These are phyloP conservation scores for Trypanosoma scelopori DNA, from an alignment of 208 protist species.

Conservation along the genomic window DNA sequence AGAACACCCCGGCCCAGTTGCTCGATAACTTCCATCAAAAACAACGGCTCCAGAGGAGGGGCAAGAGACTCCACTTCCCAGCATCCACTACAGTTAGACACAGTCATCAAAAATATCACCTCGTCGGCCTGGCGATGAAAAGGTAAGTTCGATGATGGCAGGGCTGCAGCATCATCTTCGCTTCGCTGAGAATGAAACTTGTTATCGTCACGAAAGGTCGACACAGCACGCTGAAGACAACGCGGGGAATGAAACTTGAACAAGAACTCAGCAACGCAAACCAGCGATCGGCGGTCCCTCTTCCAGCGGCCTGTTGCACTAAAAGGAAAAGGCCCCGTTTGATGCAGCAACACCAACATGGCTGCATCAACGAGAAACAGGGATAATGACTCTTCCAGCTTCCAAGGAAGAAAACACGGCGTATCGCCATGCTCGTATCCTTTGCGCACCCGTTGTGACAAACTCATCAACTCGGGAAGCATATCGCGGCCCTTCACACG, in stretches of 20 bases:
- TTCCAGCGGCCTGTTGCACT: too few species aligned
- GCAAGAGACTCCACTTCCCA: background rate
- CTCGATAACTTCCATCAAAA: constrained; percentile 13
- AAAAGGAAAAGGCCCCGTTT: background rate
- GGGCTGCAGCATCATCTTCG: background rate
- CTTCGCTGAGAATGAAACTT: background rate
- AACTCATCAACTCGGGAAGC: background rate
- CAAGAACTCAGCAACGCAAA: background rate
- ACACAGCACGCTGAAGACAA: background rate
- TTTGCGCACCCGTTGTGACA: constrained; percentile 1
- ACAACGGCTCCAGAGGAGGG: background rate
- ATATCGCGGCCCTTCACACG: background rate
- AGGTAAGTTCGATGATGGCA: background rate
- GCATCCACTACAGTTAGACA: background rate
- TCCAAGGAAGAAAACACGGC: background rate
- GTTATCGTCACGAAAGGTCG: background rate
- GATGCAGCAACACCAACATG: background rate
- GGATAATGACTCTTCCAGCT: background rate
- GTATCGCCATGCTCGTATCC: background rate
- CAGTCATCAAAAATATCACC: background rate
- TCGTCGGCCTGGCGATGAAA: background rate
- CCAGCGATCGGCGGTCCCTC: background rate
- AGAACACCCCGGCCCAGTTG: constrained; percentile 3
- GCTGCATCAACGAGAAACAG: background rate
- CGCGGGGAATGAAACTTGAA: constrained; percentile 10